phyloP scores from a whole-genome alignment of 1,139 yeast species.

The Dujonia santamariae region DNA sequence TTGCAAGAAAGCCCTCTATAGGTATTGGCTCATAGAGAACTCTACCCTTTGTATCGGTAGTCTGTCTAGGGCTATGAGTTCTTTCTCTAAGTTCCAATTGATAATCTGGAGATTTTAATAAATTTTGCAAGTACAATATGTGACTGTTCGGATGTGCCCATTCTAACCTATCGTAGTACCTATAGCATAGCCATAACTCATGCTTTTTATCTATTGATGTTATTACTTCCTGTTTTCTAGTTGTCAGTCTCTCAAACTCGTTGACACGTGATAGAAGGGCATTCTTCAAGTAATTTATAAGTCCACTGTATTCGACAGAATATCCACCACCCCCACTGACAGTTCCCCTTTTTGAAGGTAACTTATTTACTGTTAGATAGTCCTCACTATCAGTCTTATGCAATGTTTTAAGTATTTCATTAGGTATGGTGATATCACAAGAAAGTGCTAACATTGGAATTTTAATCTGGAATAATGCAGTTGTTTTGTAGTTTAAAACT shows the following conservation, averaged over 20 bases:
- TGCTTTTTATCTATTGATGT: constrained; percentile 19
- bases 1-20: constrained; percentile 71
- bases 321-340: too few species aligned
- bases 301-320: constrained; percentile 23
- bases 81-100: constrained; percentile 60
- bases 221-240: neutral
- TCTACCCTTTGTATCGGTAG: constrained; percentile 14
- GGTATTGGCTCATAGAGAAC: constrained; percentile 55
- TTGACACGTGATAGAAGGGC: constrained; percentile 12
- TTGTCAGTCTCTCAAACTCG: neutral
- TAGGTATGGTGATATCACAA: constrained; percentile 42
- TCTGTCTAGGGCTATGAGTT: constrained; percentile 38
- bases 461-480: constrained; percentile 28
- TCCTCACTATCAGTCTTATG: constrained; percentile 7
- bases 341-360: too few species aligned
- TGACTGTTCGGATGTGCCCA: constrained; percentile 64
- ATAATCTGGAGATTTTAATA: constrained; percentile 18
- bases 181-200: constrained; percentile 53
- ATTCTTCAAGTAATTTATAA: constrained; percentile 32
- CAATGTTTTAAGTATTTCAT: constrained; percentile 16
- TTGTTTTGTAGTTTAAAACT: constrained; percentile 29
- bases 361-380: neutral
- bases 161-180: constrained; percentile 69
- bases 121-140: constrained; percentile 33
- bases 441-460: constrained; percentile 53